A percentile compares a stretch with the other conserved stretches of the same genome.
Evolutionary conservation across 352 stramenopile genomes (phyloP).

Genomic region (Globisporangium sylvaticum): DNA sequence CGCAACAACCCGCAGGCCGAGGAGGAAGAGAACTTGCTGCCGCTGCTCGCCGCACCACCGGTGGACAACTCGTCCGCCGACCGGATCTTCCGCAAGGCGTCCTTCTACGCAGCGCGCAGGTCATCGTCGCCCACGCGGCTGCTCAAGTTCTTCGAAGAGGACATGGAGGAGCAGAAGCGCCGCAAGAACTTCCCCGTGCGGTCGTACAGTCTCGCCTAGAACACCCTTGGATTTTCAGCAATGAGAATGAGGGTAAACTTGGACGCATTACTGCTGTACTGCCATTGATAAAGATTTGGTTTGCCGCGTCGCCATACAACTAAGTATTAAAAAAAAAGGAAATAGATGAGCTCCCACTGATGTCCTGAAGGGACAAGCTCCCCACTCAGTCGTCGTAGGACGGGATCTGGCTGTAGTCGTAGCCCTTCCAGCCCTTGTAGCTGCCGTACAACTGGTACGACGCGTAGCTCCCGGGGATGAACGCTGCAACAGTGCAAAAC

Average conservation of each 20-base stretch:
- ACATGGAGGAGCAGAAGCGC: constrained; percentile 13
- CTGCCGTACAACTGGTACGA: constrained; percentile 73
- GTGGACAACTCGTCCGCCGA: constrained; percentile 43
- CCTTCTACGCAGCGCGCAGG: constrained; percentile 37
- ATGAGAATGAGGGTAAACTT: background rate
- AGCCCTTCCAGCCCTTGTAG: constrained; percentile 83
- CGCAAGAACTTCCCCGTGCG: constrained; percentile 2
- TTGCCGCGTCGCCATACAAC: background rate
- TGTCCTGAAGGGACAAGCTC: background rate
- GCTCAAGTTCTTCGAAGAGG: constrained; percentile 17
- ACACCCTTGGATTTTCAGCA: background rate
- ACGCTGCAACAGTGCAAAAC: constrained; percentile 38
- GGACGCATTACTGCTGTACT: background rate
- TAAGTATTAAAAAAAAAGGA: background rate
- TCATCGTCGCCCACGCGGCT: constrained; percentile 34
- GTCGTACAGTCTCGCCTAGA: constrained; percentile 10
- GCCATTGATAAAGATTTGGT: background rate
- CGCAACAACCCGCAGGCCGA: constrained; percentile 35
- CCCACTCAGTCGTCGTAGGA: constrained; percentile 72
- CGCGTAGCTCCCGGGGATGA: constrained; percentile 82
- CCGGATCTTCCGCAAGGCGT: constrained; percentile 49
- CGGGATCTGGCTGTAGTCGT: constrained; percentile 80
- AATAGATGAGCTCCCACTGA: background rate
- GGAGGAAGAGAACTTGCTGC: constrained; percentile 57
- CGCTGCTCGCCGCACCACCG: constrained; percentile 39